Percentiles rank a stretch among this genome's conserved stretches.
Evolutionary conservation across 352 stramenopile genomes (phyloP).

Genomic region (Halophytophthora batemanensis): DNA sequence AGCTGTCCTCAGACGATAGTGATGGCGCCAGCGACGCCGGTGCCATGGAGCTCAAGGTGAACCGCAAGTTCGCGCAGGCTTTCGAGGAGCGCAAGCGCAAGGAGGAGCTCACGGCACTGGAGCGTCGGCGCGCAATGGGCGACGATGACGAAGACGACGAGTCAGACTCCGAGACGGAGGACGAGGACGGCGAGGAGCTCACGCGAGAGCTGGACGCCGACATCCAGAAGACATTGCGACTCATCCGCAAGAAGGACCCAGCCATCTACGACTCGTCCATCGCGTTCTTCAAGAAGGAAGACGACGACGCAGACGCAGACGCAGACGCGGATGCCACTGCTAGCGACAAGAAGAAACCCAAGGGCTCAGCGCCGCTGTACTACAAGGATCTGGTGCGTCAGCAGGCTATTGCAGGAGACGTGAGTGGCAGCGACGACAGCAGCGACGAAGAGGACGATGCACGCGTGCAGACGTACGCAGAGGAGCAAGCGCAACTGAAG

Average conservation of each 20-base stretch:
- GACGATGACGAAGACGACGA: constrained; percentile 51
- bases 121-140: constrained; percentile 28
- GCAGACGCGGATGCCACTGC: constrained; percentile 15
- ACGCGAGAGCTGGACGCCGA: constrained; percentile 69
- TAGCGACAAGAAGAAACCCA: constrained; percentile 34
- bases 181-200: constrained; percentile 82
- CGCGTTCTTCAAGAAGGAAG: constrained; percentile 82
- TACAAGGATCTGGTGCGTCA: constrained; percentile 96
- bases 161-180: constrained; percentile 78
- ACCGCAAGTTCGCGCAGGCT: constrained; percentile 69
- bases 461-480: constrained; percentile 55
- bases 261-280: constrained; percentile 91
- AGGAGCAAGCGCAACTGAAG: constrained; percentile 71
- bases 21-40: constrained; percentile 2
- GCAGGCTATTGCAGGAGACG: constrained; percentile 88
- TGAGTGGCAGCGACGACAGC: constrained; percentile 39
- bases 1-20: constrained; percentile 5
- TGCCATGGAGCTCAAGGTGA: constrained; percentile 63
- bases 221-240: constrained; percentile 82
- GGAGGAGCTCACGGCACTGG: constrained; percentile 67
- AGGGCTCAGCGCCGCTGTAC: constrained; percentile 53
- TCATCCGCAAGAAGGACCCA: constrained; percentile 90
- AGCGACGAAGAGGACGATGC: constrained; percentile 18
- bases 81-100: constrained; percentile 79
- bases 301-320: constrained; percentile 20